Conservation (phyloP, 2,329 filamentous ascomycete species). For the Ophiosphaerella korrae region DNA sequence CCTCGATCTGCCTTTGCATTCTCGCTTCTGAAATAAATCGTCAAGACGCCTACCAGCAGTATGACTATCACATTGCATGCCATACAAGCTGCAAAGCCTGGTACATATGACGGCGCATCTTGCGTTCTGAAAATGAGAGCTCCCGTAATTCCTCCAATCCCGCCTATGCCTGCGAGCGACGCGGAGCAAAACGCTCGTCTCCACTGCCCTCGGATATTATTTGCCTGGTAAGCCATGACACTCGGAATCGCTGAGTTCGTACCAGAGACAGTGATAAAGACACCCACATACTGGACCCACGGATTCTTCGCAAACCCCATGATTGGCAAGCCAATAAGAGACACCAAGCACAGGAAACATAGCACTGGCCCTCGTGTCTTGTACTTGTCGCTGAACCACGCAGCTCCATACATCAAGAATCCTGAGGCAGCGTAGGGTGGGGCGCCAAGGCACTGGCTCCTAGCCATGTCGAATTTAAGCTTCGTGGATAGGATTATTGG, state of each 20-base stretch:
- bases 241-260: constrained; percentile 26
- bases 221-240: constrained; percentile 32
- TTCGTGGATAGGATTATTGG: constrained; percentile 30
- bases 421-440: constrained; percentile 33
- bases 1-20: constrained; percentile 29
- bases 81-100: constrained; percentile 30
- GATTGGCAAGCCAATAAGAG: constrained; percentile 30
- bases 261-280: constrained; percentile 27
- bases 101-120: constrained; percentile 26
- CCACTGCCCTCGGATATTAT: constrained; percentile 30
- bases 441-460: constrained; percentile 30
- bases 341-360: constrained; percentile 24
- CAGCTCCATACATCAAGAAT: constrained; percentile 31
- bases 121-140: constrained; percentile 30
- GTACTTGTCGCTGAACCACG: constrained; percentile 32
- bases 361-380: constrained; percentile 28
- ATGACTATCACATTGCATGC: constrained; percentile 28
- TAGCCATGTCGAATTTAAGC: constrained; percentile 29
- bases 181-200: constrained; percentile 29
- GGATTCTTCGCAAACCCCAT: constrained; percentile 31
- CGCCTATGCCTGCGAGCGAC: constrained; percentile 24
- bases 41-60: constrained; percentile 18
- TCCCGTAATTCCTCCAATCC: constrained; percentile 28
- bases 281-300: constrained; percentile 29
- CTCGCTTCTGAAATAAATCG: constrained; percentile 26